Evolutionary conservation across 2,329 filamentous ascomycete species (phyloP).

Genomic region (Claviceps sorghi): DNA sequence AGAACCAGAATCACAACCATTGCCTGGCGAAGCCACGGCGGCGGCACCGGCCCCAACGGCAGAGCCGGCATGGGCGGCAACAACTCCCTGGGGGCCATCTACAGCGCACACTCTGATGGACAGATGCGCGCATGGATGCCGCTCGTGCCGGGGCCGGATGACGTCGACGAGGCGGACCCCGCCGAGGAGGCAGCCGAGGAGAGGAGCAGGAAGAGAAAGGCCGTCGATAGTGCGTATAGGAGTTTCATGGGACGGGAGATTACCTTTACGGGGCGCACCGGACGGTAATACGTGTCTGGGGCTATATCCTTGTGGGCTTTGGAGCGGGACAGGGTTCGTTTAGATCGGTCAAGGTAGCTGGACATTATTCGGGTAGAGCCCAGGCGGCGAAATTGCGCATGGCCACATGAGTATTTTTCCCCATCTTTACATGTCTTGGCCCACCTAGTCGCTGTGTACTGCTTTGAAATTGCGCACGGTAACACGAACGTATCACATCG

Average conservation of each 20-base stretch:
- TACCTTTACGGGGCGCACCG: conserved; percentile 34
- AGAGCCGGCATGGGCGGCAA: conserved; percentile 42
- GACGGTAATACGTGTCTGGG: neutral
- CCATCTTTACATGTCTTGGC: too few relatives aligned
- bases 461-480: too few relatives aligned
- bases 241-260: conserved; percentile 61
- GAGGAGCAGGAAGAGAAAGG: conserved; percentile 54
- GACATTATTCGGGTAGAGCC: too few relatives aligned
- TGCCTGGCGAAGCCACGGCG: conserved; percentile 53
- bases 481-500: too few relatives aligned
- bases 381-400: too few relatives aligned
- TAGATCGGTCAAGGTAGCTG: too few relatives aligned
- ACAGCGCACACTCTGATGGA: conserved; percentile 73
- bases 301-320: neutral
- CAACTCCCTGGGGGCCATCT: conserved; percentile 43
- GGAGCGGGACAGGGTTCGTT: neutral
- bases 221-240: conserved; percentile 64
- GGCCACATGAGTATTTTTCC: too few relatives aligned
- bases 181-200: conserved; percentile 27
- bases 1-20: conserved; percentile 59
- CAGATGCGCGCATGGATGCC: conserved; percentile 70
- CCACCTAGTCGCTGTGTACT: too few relatives aligned
- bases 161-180: conserved; percentile 32
- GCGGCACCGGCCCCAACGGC: conserved; percentile 31
- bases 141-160: conserved; percentile 33